Percentiles rank a stretch among this genome's conserved stretches.
phyloP scores from a whole-genome alignment of 148 eudicot species.

The Rhododendron kiyosumense region DNA sequence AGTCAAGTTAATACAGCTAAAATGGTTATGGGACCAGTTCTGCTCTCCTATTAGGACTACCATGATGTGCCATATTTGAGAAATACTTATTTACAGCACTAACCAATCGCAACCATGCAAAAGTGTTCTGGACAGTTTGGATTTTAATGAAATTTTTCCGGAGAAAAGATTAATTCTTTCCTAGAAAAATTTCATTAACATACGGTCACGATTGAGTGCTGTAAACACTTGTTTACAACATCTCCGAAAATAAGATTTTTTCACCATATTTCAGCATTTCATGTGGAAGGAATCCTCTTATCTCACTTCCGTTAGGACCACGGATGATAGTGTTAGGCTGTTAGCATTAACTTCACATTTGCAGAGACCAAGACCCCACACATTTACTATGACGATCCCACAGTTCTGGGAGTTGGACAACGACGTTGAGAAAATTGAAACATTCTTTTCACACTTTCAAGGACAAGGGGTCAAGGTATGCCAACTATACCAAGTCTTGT shows the following conservation, averaged over 20 bases:
- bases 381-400: neutral
- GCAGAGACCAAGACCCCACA: neutral
- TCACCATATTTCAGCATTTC: neutral
- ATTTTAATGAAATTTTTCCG: too few relatives aligned
- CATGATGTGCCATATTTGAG: neutral
- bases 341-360: neutral
- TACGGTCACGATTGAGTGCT: too few relatives aligned
- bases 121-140: too few relatives aligned
- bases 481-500: too few relatives aligned
- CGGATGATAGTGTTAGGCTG: neutral
- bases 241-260: too few relatives aligned
- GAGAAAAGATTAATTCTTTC: too few relatives aligned
- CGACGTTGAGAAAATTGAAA: neutral
- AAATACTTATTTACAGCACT: too few relatives aligned
- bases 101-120: too few relatives aligned
- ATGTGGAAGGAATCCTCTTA: neutral
- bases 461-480: neutral
- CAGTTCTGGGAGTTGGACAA: neutral
- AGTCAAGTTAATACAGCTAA: too few relatives aligned
- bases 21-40: too few relatives aligned
- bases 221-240: too few relatives aligned
- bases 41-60: neutral
- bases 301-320: neutral
- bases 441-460: neutral
- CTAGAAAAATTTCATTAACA: too few relatives aligned